Conservation (phyloP, 768 basidiomycete species). For the Panaeolus cyanescens region DNA sequence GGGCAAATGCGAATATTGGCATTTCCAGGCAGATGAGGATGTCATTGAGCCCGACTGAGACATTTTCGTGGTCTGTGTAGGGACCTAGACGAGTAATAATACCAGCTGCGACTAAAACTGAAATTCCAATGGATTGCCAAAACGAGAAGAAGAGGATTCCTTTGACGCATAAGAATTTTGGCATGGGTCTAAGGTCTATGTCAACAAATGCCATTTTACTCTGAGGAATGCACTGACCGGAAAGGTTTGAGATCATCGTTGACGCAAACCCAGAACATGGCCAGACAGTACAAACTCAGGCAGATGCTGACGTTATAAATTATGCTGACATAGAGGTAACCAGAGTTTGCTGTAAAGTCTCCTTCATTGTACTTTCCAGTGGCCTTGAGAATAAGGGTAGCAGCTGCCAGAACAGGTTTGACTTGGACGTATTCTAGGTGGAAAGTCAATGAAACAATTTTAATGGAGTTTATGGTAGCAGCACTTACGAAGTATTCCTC, state of each 20-base stretch:
- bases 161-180: constrained; percentile 98
- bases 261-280: constrained; percentile 96
- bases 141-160: constrained; percentile 98
- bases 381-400: constrained; percentile 85
- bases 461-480: background rate
- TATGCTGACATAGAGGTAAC: constrained; percentile 89
- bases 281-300: constrained; percentile 84
- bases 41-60: constrained; percentile 89
- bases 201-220: background rate
- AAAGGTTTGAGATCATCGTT: constrained; percentile 88
- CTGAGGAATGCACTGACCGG: constrained; percentile 46
- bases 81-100: constrained; percentile 80
- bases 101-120: constrained; percentile 83
- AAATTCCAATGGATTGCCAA: constrained; percentile 91
- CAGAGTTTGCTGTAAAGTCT: constrained; percentile 78
- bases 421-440: constrained; percentile 92
- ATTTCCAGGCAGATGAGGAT: constrained; percentile 94
- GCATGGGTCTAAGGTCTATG: constrained; percentile 64
- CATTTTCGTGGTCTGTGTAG: constrained; percentile 85
- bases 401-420: constrained; percentile 86
- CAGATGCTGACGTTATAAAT: constrained; percentile 85
- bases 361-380: constrained; percentile 90
- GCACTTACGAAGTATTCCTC: constrained; percentile 86
- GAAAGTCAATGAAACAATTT: constrained; percentile 3
- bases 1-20: constrained; percentile 95